phyloP scores from a whole-genome alignment of 169 alveolate genomes.

The Fabrea salina region DNA sequence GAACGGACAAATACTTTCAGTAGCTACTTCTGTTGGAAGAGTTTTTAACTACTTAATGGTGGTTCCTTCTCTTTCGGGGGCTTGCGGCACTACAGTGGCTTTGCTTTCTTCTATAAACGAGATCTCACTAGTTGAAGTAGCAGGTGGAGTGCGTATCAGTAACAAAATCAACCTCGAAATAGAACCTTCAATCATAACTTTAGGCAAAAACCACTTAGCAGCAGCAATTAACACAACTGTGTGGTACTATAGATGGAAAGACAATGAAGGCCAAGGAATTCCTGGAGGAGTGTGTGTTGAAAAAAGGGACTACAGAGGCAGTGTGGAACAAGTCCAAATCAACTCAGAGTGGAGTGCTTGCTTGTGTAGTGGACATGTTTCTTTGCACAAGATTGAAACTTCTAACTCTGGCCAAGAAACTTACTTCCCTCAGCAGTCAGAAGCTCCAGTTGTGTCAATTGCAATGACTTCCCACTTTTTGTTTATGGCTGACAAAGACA shows the following conservation, averaged over 20 bases:
- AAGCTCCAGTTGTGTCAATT: slow-evolving; percentile 60
- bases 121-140: slow-evolving; percentile 49
- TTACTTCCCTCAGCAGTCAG: slow-evolving; percentile 70
- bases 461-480: slow-evolving; percentile 71
- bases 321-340: slow-evolving; percentile 53
- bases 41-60: slow-evolving; percentile 71
- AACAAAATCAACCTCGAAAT: slow-evolving; percentile 55
- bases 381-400: slow-evolving; percentile 36
- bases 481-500: slow-evolving; percentile 62
- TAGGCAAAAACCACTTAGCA: slow-evolving; percentile 72
- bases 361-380: slow-evolving; percentile 61
- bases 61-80: slow-evolving; percentile 69
- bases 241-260: slow-evolving; percentile 70
- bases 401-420: slow-evolving; percentile 30
- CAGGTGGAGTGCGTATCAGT: slow-evolving; percentile 38
- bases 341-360: slow-evolving; percentile 73
- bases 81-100: slow-evolving; percentile 61
- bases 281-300: slow-evolving; percentile 50
- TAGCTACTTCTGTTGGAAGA: slow-evolving; percentile 71
- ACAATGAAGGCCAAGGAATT: slow-evolving; percentile 43
- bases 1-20: slow-evolving; percentile 80
- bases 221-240: slow-evolving; percentile 69
- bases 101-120: slow-evolving; percentile 75
- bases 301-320: slow-evolving; percentile 76
- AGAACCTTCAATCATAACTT: slow-evolving; percentile 72